Conservation (phyloP, 768 basidiomycete species). For the Tulasnella sp. region DNA sequence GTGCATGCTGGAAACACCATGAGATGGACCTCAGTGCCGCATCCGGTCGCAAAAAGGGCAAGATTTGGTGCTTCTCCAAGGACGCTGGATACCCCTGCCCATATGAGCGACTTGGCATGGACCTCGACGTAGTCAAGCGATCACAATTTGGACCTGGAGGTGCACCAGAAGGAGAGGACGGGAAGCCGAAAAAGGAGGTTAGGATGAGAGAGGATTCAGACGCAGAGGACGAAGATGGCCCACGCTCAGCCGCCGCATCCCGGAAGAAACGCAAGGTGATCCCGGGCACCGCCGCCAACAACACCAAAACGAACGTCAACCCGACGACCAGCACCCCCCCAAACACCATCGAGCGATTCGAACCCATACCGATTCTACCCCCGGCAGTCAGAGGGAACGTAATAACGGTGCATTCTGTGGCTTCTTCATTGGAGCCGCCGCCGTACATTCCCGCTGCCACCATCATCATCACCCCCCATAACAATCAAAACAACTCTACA, state of each 20-base stretch:
- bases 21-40: conserved; percentile 12
- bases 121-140: conserved; percentile 2
- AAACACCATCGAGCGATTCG: too few species aligned
- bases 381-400: conserved; percentile 16
- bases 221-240: conserved; percentile 4
- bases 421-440: conserved; percentile 13
- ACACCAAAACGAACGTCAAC: conserved; percentile 1
- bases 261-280: conserved; percentile 10
- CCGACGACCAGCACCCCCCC: too few species aligned
- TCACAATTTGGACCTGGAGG: conserved; percentile 6
- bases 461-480: not conserved
- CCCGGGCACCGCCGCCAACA: conserved; percentile 2
- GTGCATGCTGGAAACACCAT: conserved; percentile 16
- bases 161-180: not conserved
- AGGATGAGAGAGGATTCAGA: conserved; percentile 7
- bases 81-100: conserved; percentile 13
- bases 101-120: conserved; percentile 9
- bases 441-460: conserved; percentile 17
- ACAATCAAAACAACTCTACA: not conserved
- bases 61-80: conserved; percentile 15
- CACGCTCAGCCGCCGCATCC: not conserved
- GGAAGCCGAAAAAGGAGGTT: not conserved
- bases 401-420: conserved; percentile 16
- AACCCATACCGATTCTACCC: too few species aligned
- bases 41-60: conserved; percentile 12